These are phyloP conservation scores for Picea glauca DNA, from an alignment of 75 land plant species.

Conservation along the genomic window DNA sequence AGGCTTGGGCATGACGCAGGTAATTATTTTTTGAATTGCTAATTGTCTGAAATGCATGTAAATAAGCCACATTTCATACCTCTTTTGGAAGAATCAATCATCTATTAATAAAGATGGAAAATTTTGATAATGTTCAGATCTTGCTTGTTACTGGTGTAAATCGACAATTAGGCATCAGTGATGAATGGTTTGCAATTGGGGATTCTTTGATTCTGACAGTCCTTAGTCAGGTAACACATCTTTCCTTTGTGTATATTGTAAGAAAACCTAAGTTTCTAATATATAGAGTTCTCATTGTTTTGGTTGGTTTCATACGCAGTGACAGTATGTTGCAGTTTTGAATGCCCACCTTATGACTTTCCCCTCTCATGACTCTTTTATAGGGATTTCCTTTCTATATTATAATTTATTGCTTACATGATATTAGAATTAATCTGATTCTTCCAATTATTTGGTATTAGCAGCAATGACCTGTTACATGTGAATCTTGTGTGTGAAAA, in stretches of 20 bases:
- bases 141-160: constrained; percentile 85
- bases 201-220: constrained; percentile 83
- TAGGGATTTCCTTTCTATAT: too few species aligned
- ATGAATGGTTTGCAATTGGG: constrained; percentile 93
- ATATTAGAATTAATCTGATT: too few species aligned
- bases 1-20: constrained; percentile 88
- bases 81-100: background rate
- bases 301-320: background rate
- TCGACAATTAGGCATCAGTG: constrained; percentile 72
- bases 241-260: background rate
- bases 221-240: constrained; percentile 72
- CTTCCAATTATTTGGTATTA: too few species aligned
- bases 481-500: too few species aligned
- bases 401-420: too few species aligned
- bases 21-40: constrained; percentile 15
- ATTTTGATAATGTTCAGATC: constrained; percentile 40
- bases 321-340: background rate
- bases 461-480: too few species aligned
- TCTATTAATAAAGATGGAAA: constrained; percentile 4
- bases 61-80: background rate
- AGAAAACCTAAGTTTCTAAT: background rate
- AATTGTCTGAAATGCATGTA: background rate
- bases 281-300: background rate
- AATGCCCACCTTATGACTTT: background rate
- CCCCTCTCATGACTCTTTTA: too few species aligned